Conservation (phyloP, 2,329 filamentous ascomycete species). For the Zasmidium angulare region DNA sequence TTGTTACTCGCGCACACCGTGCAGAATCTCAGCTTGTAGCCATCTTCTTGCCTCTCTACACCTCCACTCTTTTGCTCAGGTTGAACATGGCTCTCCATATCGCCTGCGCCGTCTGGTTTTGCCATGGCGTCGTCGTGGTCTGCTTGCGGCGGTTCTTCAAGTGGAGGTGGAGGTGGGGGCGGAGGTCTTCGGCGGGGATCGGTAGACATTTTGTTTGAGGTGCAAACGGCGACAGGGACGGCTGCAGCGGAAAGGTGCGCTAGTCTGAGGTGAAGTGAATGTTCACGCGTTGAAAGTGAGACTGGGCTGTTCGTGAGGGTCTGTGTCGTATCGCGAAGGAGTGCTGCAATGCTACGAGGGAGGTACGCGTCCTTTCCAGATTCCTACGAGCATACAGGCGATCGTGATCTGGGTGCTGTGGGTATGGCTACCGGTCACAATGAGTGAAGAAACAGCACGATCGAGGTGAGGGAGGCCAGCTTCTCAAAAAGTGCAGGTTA, state of each 20-base stretch:
- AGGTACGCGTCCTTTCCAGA: too few relatives aligned
- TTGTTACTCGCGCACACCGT: slow-evolving; percentile 99
- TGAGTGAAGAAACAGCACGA: too few relatives aligned
- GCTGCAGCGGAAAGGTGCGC: neutral
- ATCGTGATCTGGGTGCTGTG: too few relatives aligned
- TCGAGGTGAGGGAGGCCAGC: too few relatives aligned
- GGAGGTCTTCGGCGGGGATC: slow-evolving; percentile 35
- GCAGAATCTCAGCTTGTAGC: slow-evolving; percentile 91
- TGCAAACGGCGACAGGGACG: neutral
- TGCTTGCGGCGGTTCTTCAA: slow-evolving; percentile 37
- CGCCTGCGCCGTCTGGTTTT: slow-evolving; percentile 20
- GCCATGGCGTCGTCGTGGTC: slow-evolving; percentile 30
- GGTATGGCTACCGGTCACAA: too few relatives aligned
- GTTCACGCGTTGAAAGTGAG: neutral
- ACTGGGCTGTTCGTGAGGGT: neutral
- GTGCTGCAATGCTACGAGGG: too few relatives aligned
- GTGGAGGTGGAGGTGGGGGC: slow-evolving; percentile 49
- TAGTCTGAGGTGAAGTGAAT: neutral
- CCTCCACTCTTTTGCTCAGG: slow-evolving; percentile 23
- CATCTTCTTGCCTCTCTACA: slow-evolving; percentile 47
- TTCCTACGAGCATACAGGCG: too few relatives aligned
- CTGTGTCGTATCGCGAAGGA: too few relatives aligned
- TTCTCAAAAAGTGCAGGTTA: too few relatives aligned
- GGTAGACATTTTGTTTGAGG: slow-evolving; percentile 44
- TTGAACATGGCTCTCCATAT: slow-evolving; percentile 18